phyloP scores from a whole-genome alignment of 2,329 filamentous ascomycete genomes.

The Dactylonectria macrodidyma region DNA sequence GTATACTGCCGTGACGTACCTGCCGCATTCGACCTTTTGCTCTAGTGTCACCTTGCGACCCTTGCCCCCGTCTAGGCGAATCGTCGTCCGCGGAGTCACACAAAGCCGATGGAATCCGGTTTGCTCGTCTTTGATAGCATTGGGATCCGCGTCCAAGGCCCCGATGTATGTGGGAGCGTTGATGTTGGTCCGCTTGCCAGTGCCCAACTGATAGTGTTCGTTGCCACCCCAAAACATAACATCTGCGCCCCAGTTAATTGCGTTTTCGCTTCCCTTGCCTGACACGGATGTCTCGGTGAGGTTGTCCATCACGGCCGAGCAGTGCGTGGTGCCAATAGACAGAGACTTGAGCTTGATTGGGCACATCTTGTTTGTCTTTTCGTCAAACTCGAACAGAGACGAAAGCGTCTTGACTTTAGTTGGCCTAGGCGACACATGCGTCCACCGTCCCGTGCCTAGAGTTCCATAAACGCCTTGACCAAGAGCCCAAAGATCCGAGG shows the following conservation, averaged over 20 bases:
- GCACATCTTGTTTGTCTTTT: constrained; percentile 74
- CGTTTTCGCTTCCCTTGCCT: constrained; percentile 69
- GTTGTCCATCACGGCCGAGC: constrained; percentile 87
- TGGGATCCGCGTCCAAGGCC: constrained; percentile 76
- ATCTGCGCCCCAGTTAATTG: constrained; percentile 91
- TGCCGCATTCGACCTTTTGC: constrained; percentile 90
- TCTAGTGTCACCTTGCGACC: constrained; percentile 83
- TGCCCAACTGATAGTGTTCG: constrained; percentile 93
- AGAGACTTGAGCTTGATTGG: constrained; percentile 85
- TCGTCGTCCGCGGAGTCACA: constrained; percentile 82
- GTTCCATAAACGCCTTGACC: constrained; percentile 88
- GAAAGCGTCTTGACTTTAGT: constrained; percentile 88
- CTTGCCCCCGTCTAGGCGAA: constrained; percentile 70
- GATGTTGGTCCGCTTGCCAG: constrained; percentile 87
- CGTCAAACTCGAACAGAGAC: constrained; percentile 89
- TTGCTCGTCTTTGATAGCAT: constrained; percentile 71
- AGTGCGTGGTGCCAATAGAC: constrained; percentile 85
- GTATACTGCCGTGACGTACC: constrained; percentile 86
- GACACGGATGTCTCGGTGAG: constrained; percentile 76
- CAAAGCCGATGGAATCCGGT: constrained; percentile 82
- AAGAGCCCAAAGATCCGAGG: constrained; percentile 84
- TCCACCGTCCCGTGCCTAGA: constrained; percentile 90
- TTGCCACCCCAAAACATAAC: constrained; percentile 96
- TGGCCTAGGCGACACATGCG: constrained; percentile 84
- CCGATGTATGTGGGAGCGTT: constrained; percentile 83